phyloP scores from a whole-genome alignment of 2,329 filamentous ascomycete species.

The Calonectria henricotiae region DNA sequence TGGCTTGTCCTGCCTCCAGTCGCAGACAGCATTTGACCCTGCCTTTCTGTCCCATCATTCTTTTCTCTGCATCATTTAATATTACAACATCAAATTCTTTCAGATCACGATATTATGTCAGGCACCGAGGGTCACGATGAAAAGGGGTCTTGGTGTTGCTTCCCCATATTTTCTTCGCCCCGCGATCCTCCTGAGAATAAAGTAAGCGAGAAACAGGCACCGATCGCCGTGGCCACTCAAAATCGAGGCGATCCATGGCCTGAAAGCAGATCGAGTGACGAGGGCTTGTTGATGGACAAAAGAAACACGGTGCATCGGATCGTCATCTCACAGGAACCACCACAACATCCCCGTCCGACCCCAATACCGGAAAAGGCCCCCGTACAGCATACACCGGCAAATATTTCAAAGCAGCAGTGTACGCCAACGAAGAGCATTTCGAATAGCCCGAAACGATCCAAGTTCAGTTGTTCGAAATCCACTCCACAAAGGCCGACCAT shows the following conservation, averaged over 20 bases:
- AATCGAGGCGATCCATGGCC: neutral
- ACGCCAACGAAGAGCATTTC: neutral
- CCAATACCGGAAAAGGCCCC: neutral
- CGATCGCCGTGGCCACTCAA: too few species aligned
- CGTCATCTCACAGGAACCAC: neutral
- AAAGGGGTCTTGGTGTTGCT: neutral
- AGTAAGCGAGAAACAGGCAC: neutral
- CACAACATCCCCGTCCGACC: neutral
- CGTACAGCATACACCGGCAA: too few species aligned
- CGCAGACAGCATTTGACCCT: neutral
- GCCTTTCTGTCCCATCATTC: neutral
- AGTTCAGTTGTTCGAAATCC: neutral
- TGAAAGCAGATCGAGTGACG: neutral
- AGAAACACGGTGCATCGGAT: neutral
- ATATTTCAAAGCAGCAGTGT: too few species aligned
- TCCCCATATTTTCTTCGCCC: neutral
- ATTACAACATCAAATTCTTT: neutral
- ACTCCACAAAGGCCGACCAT: neutral
- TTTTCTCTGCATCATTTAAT: neutral
- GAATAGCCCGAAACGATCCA: constrained; percentile 1
- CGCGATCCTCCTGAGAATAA: neutral
- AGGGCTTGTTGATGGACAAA: neutral
- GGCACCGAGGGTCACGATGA: neutral
- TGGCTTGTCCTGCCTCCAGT: neutral
- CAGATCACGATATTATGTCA: constrained; percentile 14